Evolutionary conservation across 352 stramenopile genomes (phyloP).

Genomic region (Pythium myriotylum): DNA sequence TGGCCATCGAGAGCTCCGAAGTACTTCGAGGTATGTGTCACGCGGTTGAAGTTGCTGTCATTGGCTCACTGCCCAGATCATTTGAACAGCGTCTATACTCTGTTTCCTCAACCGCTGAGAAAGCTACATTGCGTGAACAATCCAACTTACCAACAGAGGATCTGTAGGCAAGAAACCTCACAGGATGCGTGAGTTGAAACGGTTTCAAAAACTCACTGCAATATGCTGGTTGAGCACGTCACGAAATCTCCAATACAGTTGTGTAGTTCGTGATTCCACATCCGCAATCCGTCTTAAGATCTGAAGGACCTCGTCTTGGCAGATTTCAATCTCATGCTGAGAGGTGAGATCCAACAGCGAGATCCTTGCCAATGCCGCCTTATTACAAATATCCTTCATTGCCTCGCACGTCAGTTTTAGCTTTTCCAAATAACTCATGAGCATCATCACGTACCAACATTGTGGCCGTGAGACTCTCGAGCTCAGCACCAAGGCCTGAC

Average conservation of each 20-base stretch:
- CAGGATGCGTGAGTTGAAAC: not conserved
- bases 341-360: not conserved
- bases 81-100: conserved; percentile 62
- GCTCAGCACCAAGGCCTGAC: not conserved
- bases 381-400: conserved; percentile 13
- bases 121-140: conserved; percentile 62
- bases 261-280: conserved; percentile 20
- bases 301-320: conserved; percentile 25
- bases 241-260: conserved; percentile 31
- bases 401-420: too few species aligned
- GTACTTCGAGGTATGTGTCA: conserved; percentile 73
- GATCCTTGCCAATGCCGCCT: not conserved
- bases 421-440: too few species aligned
- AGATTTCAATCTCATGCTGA: conserved; percentile 6
- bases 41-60: not conserved
- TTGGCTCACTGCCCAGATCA: not conserved
- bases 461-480: conserved; percentile 2
- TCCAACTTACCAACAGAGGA: conserved; percentile 61
- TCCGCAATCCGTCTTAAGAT: conserved; percentile 20
- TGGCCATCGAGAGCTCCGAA: conserved; percentile 69
- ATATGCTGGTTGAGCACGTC: conserved; percentile 32
- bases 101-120: conserved; percentile 69
- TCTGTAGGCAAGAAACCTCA: conserved; percentile 19
- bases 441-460: conserved; percentile 6
- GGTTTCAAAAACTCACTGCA: conserved; percentile 17